These are phyloP conservation scores for Opeltia flavorubescens DNA, from an alignment of 495 filamentous ascomycete genomes.

Conservation along the genomic window DNA sequence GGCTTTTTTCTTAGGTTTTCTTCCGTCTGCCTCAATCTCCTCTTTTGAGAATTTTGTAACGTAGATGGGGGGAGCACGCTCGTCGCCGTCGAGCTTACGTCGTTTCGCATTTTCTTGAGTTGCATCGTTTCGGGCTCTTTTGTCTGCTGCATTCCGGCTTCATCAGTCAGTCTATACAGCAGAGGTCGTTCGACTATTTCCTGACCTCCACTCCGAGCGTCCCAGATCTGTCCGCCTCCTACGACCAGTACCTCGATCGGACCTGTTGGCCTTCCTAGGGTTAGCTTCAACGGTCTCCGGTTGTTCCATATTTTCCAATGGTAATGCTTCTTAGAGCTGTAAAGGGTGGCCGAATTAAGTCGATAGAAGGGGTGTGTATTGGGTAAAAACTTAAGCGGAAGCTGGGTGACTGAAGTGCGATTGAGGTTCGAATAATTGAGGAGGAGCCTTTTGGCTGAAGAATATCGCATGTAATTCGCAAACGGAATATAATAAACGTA, in stretches of 20 bases:
- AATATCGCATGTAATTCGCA: too few species aligned
- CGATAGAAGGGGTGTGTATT: too few species aligned
- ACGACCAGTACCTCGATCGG: constrained; percentile 20
- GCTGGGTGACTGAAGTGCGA: too few species aligned
- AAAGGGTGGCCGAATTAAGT: too few species aligned
- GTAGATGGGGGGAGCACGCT: constrained; percentile 27
- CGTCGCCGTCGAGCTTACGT: constrained; percentile 36
- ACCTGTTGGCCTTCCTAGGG: constrained; percentile 22
- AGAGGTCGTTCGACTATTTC: constrained; percentile 3
- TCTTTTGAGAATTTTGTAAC: constrained; percentile 51
- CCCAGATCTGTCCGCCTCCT: constrained; percentile 55
- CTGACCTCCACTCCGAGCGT: constrained; percentile 50
- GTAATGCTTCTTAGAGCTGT: too few species aligned
- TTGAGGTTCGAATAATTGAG: too few species aligned
- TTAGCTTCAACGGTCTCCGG: constrained; percentile 21
- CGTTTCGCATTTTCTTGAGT: constrained; percentile 42
- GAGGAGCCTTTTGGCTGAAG: too few species aligned
- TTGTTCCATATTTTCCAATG: neutral
- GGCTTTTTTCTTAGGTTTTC: constrained; percentile 87
- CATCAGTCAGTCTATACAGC: constrained; percentile 40
- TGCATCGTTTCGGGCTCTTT: constrained; percentile 44
- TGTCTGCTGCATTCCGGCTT: constrained; percentile 49
- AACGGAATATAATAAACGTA: too few species aligned
- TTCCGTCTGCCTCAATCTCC: constrained; percentile 71
- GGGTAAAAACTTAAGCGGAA: too few species aligned